These are phyloP conservation scores for Musa balbisiana DNA, from an alignment of 202 grass and related monocot genomes.

Conservation along the genomic window DNA sequence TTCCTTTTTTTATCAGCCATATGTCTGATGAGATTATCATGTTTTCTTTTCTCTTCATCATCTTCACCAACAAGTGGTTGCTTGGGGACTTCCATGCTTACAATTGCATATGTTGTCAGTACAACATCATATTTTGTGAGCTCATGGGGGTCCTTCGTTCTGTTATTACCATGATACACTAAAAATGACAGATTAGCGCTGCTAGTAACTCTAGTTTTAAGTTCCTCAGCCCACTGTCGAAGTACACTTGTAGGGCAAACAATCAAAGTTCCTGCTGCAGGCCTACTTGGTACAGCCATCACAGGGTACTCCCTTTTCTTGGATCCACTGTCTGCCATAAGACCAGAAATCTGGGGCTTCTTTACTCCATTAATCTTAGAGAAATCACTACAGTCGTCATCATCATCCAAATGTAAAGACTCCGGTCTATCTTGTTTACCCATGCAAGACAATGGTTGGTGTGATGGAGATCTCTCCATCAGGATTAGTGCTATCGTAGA, in stretches of 20 bases:
- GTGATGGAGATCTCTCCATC: slow-evolving; percentile 63
- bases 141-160: slow-evolving; percentile 77
- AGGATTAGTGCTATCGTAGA: slow-evolving; percentile 91
- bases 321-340: no score
- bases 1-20: slow-evolving; percentile 62
- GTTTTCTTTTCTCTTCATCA: slow-evolving; percentile 54
- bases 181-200: slow-evolving; percentile 68
- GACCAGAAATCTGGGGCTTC: background rate
- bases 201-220: slow-evolving; percentile 57
- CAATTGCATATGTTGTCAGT: slow-evolving; percentile 91
- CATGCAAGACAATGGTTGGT: slow-evolving; percentile 20
- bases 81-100: slow-evolving; percentile 88
- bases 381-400: slow-evolving; percentile 31
- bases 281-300: slow-evolving; percentile 23
- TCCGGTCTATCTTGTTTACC: slow-evolving; percentile 26
- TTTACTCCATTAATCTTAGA: background rate
- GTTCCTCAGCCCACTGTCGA: slow-evolving; percentile 82
- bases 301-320: slow-evolving; percentile 25
- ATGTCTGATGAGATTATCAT: slow-evolving; percentile 20
- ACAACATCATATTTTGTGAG: slow-evolving; percentile 90
- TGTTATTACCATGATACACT: slow-evolving; percentile 82
- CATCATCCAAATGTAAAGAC: slow-evolving; percentile 80
- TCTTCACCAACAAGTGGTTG: slow-evolving; percentile 49
- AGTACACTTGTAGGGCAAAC: slow-evolving; percentile 93
- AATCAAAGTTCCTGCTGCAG: slow-evolving; percentile 79